These are phyloP conservation scores for Datura wrightii DNA, from an alignment of 257 asterid species.

Conservation along the genomic window DNA sequence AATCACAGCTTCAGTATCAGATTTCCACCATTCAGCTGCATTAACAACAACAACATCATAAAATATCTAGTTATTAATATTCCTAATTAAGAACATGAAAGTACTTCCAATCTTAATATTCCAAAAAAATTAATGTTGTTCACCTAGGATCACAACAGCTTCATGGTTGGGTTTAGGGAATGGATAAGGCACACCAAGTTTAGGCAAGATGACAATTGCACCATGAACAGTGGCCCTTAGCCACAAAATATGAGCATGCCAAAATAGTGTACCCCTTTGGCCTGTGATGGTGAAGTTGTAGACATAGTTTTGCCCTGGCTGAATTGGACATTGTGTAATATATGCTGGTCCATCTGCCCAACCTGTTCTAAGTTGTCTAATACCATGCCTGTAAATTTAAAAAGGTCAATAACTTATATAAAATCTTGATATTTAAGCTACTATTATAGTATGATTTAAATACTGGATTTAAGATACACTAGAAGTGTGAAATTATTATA, in stretches of 20 bases:
- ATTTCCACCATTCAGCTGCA: constrained; percentile 97
- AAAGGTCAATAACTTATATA: background rate
- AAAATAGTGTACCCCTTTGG: constrained; percentile 86
- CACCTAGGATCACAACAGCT: constrained; percentile 69
- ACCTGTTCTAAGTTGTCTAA: constrained; percentile 82
- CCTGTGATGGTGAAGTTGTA: constrained; percentile 88
- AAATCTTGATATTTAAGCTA: background rate
- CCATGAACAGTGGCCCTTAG: constrained; percentile 87
- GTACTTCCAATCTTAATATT: background rate
- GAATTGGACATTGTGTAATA: constrained; percentile 92
- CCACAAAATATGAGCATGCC: constrained; percentile 96
- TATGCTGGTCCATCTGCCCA: constrained; percentile 99
- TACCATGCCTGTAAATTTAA: constrained; percentile 70
- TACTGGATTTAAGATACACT: background rate
- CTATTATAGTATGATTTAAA: background rate
- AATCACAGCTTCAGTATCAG: constrained; percentile 83
- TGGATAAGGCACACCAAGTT: constrained; percentile 84
- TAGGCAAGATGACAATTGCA: constrained; percentile 83
- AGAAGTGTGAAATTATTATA: background rate
- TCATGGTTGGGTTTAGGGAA: constrained; percentile 94
- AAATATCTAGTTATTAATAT: background rate
- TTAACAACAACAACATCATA: background rate
- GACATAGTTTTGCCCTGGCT: constrained; percentile 70
- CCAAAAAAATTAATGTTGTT: background rate
- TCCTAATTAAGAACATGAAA: background rate